Base-by-base conservation (phyloP, 495 filamentous ascomycete species). In the Penicillium argentinense region DNA sequence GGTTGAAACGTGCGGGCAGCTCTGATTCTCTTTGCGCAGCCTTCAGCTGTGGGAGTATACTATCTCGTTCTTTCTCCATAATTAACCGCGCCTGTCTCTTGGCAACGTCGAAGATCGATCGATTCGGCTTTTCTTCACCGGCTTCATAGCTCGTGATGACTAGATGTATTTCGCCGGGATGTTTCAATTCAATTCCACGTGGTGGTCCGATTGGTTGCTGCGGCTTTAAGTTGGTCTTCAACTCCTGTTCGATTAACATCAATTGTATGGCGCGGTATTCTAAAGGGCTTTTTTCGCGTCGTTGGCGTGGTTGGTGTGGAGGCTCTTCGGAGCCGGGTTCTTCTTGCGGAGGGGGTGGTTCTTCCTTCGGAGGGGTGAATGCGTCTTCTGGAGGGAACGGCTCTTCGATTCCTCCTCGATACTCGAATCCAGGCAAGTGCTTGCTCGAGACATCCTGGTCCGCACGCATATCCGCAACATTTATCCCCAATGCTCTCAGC, bases 141-240 rank as follows among this genome's bases (percentile, higher is more conserved):
- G 83, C 81, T 50, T 91, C 86, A 53, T 90, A 91, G 45, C 85
- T 88, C 32, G 87, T 76, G 18, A 81, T 76, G 1, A 85, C 69
- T 43, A 91, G 80, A 49, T n/a, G n/a, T n/a, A n/a, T n/a, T n/a
- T n/a, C n/a, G n/a, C n/a, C n/a, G n/a, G n/a, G n/a, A n/a, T n/a
- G n/a, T n/a, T n/a, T n/a, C n/a, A n/a, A n/a, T n/a, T n/a, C n/a
- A n/a, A n/a, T n/a, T 86, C 78, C 17, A 92, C 53, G 56, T 88
- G 81, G 11, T 60, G 50, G 9, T 67, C 52, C 5, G 29, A 1
- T 21, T 38, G 27, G 3, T 11, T 9, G 9, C 8, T 14, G 12
- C 12, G 30, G 37, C 12, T 37, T 11, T 9, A 3, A 26, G 3
- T 23, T 24, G 9, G 9, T n/a, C 9, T 6, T 27, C 26, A 22